These are phyloP conservation scores for Begonia masoniana DNA, from an alignment of 306 rosid species.

Conservation along the genomic window DNA sequence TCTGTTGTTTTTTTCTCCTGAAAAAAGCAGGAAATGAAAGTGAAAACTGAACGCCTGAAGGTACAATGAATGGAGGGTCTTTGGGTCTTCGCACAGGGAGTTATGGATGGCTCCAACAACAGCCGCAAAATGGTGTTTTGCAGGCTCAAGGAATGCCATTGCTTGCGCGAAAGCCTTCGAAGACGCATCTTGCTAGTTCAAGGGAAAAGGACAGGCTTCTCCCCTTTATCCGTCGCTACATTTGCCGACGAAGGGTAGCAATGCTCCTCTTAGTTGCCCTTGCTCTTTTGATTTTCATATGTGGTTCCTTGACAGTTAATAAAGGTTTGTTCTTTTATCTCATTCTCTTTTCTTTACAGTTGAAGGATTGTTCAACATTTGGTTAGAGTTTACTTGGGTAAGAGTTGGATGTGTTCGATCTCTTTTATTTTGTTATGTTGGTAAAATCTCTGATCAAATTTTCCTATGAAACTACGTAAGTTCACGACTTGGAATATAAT, in stretches of 20 bases:
- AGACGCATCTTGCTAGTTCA: conserved; percentile 39
- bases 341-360: too few species aligned
- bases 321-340: conserved; percentile 38
- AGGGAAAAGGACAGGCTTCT: conserved; percentile 73
- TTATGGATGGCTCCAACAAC: conserved; percentile 51
- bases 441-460: too few species aligned
- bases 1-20: too few species aligned
- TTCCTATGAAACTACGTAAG: too few species aligned
- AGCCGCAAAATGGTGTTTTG: conserved; percentile 35
- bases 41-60: conserved; percentile 29
- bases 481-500: too few species aligned
- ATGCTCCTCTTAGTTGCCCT: conserved; percentile 66
- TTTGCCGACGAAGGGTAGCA: conserved; percentile 59
- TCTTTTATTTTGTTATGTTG: background rate
- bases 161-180: conserved; percentile 59
- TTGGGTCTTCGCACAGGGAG: conserved; percentile 79
- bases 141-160: conserved; percentile 15
- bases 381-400: too few species aligned
- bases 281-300: conserved; percentile 55
- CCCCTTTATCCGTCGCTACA: conserved; percentile 35
- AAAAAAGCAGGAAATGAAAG: conserved; percentile 38
- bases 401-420: too few species aligned
- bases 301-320: conserved; percentile 47
- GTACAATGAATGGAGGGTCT: conserved; percentile 79
- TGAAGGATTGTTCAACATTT: too few species aligned